phyloP scores from a whole-genome alignment of 768 basidiomycete genomes.

The Pisolithus microcarpus region DNA sequence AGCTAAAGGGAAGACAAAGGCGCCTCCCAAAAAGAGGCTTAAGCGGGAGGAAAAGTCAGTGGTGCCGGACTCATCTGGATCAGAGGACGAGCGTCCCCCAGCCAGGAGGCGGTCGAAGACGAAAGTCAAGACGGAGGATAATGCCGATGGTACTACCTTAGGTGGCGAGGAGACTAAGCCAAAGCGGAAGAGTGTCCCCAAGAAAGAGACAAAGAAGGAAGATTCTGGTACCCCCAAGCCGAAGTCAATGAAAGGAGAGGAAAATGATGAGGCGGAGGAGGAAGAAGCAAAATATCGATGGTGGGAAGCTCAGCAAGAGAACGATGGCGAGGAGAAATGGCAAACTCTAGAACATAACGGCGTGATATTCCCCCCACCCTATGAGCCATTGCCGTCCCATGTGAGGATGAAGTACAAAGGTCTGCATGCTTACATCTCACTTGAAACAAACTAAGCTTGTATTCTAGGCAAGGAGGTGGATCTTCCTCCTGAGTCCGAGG shows the following conservation, averaged over 20 bases:
- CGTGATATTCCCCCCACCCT: conserved; percentile 93
- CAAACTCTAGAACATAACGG: conserved; percentile 91
- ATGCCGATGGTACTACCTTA: conserved; percentile 38
- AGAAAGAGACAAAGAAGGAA: conserved; percentile 53
- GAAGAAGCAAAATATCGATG: conserved; percentile 71
- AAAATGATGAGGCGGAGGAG: conserved; percentile 55
- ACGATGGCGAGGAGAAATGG: conserved; percentile 84
- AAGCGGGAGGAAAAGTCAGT: conserved; percentile 43
- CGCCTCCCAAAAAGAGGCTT: conserved; percentile 58
- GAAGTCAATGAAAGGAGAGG: conserved; percentile 48
- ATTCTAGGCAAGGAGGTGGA: conserved; percentile 64
- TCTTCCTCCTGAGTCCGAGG: conserved; percentile 82
- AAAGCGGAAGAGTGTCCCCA: conserved; percentile 37
- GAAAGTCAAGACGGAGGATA: conserved; percentile 44
- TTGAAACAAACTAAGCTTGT: conserved; percentile 11
- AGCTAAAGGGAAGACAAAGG: conserved; percentile 37
- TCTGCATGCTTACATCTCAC: conserved; percentile 30
- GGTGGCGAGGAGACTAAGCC: conserved; percentile 40
- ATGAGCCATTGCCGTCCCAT: conserved; percentile 71
- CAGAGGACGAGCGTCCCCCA: conserved; percentile 30
- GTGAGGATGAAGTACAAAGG: conserved; percentile 97
- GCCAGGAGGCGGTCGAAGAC: conserved; percentile 17
- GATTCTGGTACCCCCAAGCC: conserved; percentile 31
- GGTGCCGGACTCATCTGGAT: conserved; percentile 17
- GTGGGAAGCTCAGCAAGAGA: conserved; percentile 74